Conservation (phyloP, 768 basidiomycete genomes). For the Polyporus arcularius region DNA sequence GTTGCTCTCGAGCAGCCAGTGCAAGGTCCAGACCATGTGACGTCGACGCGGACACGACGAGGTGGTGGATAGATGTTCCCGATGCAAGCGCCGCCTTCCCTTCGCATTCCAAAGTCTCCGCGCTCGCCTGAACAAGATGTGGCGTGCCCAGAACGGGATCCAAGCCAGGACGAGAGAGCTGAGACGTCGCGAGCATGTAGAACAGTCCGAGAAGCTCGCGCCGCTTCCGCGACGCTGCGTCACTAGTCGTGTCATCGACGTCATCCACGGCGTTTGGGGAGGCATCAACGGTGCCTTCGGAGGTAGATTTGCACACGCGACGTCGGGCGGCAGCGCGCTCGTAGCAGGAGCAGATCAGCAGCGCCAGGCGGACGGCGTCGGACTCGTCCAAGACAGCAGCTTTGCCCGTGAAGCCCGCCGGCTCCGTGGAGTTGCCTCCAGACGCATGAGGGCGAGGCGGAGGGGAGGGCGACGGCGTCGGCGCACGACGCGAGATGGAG, state of each 20-base stretch:
- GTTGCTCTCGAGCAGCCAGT: background rate
- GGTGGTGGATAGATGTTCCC: background rate
- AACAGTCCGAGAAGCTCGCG: background rate
- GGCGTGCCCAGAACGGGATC: background rate
- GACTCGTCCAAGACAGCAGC: background rate
- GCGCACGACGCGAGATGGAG: too few relatives aligned
- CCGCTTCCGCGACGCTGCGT: too few relatives aligned
- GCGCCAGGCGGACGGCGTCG: background rate
- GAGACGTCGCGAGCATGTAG: conserved; percentile 1
- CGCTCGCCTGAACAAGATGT: too few relatives aligned
- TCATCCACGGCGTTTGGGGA: background rate
- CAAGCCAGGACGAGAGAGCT: conserved; percentile 5
- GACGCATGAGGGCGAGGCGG: too few relatives aligned
- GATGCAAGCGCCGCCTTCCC: background rate
- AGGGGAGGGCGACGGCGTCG: too few relatives aligned
- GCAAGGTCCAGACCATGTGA: background rate
- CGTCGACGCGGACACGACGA: background rate
- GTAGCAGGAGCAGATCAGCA: background rate
- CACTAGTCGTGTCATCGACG: too few relatives aligned
- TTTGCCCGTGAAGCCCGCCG: background rate
- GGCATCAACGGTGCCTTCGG: background rate
- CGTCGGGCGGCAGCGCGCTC: background rate
- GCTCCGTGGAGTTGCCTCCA: too few relatives aligned
- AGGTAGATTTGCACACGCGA: background rate
- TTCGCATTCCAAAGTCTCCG: too few relatives aligned